Base-by-base conservation (phyloP, 176 grass and related monocot genomes). In the Bolboschoenus planiculmis region DNA sequence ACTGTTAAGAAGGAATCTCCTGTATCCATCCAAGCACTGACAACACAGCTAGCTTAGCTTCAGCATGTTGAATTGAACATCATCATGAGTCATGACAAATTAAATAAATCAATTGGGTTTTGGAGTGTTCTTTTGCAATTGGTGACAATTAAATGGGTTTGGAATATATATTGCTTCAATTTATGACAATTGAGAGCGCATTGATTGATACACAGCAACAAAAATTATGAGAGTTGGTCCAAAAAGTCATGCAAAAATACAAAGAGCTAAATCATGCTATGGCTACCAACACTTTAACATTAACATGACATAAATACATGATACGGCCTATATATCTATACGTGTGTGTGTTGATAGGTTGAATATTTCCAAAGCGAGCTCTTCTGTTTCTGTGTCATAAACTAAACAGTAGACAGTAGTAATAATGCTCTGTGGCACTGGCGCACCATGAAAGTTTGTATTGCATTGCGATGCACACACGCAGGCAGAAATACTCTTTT, bases 131-230 rank as follows among this genome's bases (percentile, higher is more conserved):
- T n/a, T 4, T 5, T 60, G 57, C 57, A 68, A 40, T 14, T 39
- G 7, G 4, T 11, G n/a, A n/a, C n/a, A n/a, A n/a, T n/a, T n/a
- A n/a, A n/a, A n/a, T n/a, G n/a, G n/a, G n/a, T n/a, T n/a, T n/a
- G n/a, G 39, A 47, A 47, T 44, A 74, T 5, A 9, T 5, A 24
- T 47, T 46, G 10, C 16, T 29, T 23, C 23, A 47, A 50, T 14
- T 75, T 0, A 48, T 74, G 70, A 74, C 4, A 30, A 26, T 15
- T 75, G 35, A 75, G 47, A 50, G 8, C 23, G 71, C 71, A 75
- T 75, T 47, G 66, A 73, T 75, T 75, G 43, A 26, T 16, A 48
- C 21, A 47, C 71, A 75, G 71, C 24, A 75, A 75, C 71, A 75
- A 43, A 30, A 74, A 73, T 73, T 13, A 73, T 46, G 67, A 44